Base-by-base conservation (phyloP, 2,329 filamentous ascomycete genomes). In the Emmonsia crescens region DNA sequence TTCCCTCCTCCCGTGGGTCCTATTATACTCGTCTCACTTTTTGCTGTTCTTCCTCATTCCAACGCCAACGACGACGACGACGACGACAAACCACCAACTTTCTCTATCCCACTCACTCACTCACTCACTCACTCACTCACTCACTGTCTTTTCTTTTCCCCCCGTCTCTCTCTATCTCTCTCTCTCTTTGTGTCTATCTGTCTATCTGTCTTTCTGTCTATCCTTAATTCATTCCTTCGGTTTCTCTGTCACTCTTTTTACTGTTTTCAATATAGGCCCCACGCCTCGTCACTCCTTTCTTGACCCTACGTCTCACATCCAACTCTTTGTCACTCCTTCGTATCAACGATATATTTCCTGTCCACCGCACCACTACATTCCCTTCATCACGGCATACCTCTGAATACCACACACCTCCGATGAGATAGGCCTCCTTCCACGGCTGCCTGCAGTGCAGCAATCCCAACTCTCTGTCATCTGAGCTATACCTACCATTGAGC, bases 371-470 rank as follows among this genome's bases (percentile, higher is more conserved):
- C 49, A 51, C 21, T 36, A 55, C 52, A 40, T 21, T 38, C 24
- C 55, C 9, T 44, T 40, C 38, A 29, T 24, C 55, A 57, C 55
- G 24, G 40, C 55, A 57, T 57, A 57, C 21, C 51, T 57, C 51
- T 60, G 42, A 59, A 46, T 57, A 57, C 24, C 21, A 61, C 62
- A 60, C 60, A 64, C 62, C 59, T 36, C 52, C 48, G 56, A 64
- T 64, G 64, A 62, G 54, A 64, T 64, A 64, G 62, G 51, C 33
- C 56, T 61, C 36, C 24, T 59, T 61, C 56, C 46, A 57, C 60
- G 59, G 64, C 65, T 66, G 64, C 63, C 51, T 57, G 63, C 60
- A 58, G 63, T 62, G 65, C 64, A 66, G 65, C 61, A 57, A 57
- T 38, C 57, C 51, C 40, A 40, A 57, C 29, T 33, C 57, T 59